Evolutionary conservation across 345 rosid species (phyloP).

Genomic region (Isatis tinctoria): DNA sequence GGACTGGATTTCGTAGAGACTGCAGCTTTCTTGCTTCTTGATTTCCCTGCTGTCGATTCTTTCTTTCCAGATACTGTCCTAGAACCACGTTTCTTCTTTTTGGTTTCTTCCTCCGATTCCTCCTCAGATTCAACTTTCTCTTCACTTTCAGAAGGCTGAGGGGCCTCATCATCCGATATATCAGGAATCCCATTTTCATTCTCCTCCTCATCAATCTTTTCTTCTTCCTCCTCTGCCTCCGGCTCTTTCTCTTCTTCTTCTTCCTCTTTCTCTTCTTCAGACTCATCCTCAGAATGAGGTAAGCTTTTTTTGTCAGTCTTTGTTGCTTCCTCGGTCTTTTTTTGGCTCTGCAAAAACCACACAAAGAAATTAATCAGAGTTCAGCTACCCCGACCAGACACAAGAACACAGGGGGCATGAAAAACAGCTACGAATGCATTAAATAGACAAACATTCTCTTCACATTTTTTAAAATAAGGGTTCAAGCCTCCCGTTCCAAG

Average conservation of each 20-base stretch:
- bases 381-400: background rate
- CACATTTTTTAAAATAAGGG: background rate
- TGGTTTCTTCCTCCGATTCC: conserved; percentile 57
- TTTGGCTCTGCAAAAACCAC: conserved; percentile 48
- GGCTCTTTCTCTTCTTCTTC: conserved; percentile 54
- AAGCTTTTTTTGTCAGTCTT: conserved; percentile 34
- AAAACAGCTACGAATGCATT: background rate
- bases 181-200: conserved; percentile 51
- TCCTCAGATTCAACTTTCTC: conserved; percentile 55
- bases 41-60: conserved; percentile 45
- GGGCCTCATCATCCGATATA: conserved; percentile 31
- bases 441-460: background rate
- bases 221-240: conserved; percentile 37
- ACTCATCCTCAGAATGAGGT: conserved; percentile 53
- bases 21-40: conserved; percentile 49
- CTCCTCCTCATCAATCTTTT: conserved; percentile 45
- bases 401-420: background rate
- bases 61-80: conserved; percentile 43
- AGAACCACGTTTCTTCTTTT: conserved; percentile 49
- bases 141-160: conserved; percentile 74
- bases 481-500: background rate
- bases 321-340: conserved; percentile 46
- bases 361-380: background rate
- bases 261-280: conserved; percentile 38
- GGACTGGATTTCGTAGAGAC: conserved; percentile 43